Evolutionary conservation across 164 flowering plant genomes (phyloP).

Genomic region (Warburgia ugandensis): DNA sequence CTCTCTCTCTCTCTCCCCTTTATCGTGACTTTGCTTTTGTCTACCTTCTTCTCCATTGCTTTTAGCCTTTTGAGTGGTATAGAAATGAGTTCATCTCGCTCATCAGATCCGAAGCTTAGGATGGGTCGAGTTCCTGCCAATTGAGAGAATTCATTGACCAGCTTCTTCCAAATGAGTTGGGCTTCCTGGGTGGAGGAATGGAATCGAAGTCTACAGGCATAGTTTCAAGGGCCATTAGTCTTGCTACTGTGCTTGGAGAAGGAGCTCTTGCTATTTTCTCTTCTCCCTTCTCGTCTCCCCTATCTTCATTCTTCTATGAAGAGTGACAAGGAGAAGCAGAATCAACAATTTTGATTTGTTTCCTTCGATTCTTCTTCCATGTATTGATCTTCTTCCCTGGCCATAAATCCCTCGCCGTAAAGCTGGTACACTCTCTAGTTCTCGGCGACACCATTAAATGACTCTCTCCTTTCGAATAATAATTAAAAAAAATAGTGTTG

Average conservation of each 20-base stretch:
- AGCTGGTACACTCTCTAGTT: too few species aligned
- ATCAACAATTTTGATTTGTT: neutral
- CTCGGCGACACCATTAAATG: too few species aligned
- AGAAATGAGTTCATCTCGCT: constrained; percentile 11
- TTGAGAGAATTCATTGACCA: constrained; percentile 51
- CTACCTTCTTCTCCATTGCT: constrained; percentile 18
- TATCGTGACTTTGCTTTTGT: constrained; percentile 5
- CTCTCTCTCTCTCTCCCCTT: too few species aligned
- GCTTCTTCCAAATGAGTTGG: constrained; percentile 35
- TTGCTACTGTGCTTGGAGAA: constrained; percentile 43
- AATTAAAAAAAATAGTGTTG: too few species aligned
- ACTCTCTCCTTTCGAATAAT: too few species aligned
- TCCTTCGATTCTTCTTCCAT: neutral
- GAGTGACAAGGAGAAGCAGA: neutral
- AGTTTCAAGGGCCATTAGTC: constrained; percentile 64
- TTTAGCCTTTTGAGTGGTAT: constrained; percentile 12
- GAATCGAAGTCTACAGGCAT: constrained; percentile 25
- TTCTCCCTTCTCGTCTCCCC: neutral
- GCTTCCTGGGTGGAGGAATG: neutral
- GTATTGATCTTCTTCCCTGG: too few species aligned
- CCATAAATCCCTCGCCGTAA: too few species aligned
- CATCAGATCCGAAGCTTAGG: constrained; percentile 46
- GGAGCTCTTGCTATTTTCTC: constrained; percentile 11
- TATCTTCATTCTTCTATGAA: neutral
- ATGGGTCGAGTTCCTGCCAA: constrained; percentile 27